Evolutionary conservation across 768 basidiomycete species (phyloP), one percentile per base, ranked within the genome.

Genomic region (Lactifluus piperatus): DNA sequence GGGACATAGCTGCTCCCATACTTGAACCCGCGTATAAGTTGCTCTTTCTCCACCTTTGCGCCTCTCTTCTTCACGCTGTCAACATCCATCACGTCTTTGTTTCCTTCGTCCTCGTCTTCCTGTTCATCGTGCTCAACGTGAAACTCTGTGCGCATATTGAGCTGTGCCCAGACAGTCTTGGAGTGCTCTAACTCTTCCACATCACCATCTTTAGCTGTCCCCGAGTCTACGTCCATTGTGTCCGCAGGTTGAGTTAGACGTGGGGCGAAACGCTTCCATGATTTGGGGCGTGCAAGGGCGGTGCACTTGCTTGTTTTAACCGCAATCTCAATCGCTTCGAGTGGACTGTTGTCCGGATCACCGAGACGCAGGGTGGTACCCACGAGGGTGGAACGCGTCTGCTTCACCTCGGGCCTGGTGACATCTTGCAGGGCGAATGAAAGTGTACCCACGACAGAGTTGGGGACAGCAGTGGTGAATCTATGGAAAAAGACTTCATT

Each of bases 1-100:
- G 91, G 91, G 3, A 83, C 87, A 71, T 91, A 94, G 1, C 89
- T 87, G 2, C 91, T 80, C 20, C 94, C 94, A 67, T 97, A 95
- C 72, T 89, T 88, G 76, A 88, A 94, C 2, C 91, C 92, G 63
- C 78, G 74, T 24, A 91, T 76, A 8, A 94, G 81, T 37, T 92
- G 80, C 65, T 91, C 87, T 71, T 86, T 87, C 68, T 89, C 85
- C 6, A 90, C 81, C 60, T 79, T 80, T 66, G 81, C 78, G 26
- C 75, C 57, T 16, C 68, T 70, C 10, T 72, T 71, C 26, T 72
- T 71, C 45, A 76, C 74, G 26, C 51, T 67, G 30, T 68, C 69
- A 24, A 70, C 66, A 41, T 72, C 73, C 71, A 74, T 70, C 24
- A 73, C 74, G 18, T 71, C 69, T 13, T 71, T 73, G 4, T 73